Base-by-base conservation (phyloP, 2,329 filamentous ascomycete species). In the Pseudogymnoascus sp. region DNA sequence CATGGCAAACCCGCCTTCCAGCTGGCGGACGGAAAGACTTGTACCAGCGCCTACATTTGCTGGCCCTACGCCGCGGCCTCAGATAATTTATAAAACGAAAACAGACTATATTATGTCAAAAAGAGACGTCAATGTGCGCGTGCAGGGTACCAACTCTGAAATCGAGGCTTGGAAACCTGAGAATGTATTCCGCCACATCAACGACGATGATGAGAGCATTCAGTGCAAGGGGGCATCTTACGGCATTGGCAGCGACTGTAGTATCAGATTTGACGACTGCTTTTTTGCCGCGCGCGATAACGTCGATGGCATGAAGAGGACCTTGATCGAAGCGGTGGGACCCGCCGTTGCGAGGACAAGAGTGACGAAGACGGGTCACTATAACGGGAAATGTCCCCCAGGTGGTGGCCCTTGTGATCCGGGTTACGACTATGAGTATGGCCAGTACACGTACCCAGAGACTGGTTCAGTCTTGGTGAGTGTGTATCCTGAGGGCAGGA, bases 321-420 rank as follows among this genome's bases (percentile, higher is more conserved):
- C 12, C 30, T 12, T 34, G 30, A 59, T 68, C 13, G 59, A 65
- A 2, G 55, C 62, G 4, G 55, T 61, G 33, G 68, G 69, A 12
- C 30, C 30, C 30, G 30, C 30, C 3, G 30, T 34, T 34, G 30
- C 30, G 30, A 34, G 2, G 2, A 34, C 30, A 13, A 34, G 30
- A 34, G 30, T 34, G 30, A 34, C 30, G 30, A 34, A 34, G 30
- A 12, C 12, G 10, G 30, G 30, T 34, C 30, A 34, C 30, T 34
- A 34, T 34, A 34, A 34, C 10, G 30, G 30, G 10, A 34, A 34
- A 12, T 34, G 30, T 13, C 30, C 30, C 12, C 30, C 30, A 13
- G 30, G 30, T 13, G 30, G 30, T 13, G 30, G 30, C 30, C 30
- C 30, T 34, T 34, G 30, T 34, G 30, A 34, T 9, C 30, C 30